phyloP scores from a whole-genome alignment of 1,284 basidiomycete species.

The Salmacisia buchloeana region DNA sequence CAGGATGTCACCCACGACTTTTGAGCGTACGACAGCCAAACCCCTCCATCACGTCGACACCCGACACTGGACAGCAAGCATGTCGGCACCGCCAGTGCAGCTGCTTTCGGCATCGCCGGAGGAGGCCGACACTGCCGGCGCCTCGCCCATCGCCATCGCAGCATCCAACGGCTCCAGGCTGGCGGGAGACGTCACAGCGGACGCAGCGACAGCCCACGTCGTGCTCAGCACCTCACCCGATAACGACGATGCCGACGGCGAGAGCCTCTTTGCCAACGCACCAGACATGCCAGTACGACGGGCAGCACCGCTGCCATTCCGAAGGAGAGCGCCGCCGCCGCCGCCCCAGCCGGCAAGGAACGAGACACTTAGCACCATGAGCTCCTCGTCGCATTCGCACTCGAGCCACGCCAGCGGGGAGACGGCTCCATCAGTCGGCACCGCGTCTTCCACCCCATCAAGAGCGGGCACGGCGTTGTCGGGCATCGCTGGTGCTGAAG shows the following conservation, averaged over 20 bases:
- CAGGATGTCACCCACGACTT: too few species aligned
- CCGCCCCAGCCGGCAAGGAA: neutral
- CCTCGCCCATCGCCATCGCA: conserved; percentile 5
- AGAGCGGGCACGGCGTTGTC: neutral
- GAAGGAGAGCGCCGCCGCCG: neutral
- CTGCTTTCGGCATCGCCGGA: neutral
- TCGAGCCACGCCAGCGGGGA: neutral
- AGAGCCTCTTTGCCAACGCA: neutral
- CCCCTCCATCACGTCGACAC: neutral
- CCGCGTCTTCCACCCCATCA: neutral
- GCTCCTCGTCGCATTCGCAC: neutral
- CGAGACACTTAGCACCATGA: neutral
- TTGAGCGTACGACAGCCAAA: too few species aligned
- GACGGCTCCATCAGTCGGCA: neutral
- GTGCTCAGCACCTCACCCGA: neutral
- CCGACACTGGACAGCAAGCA: neutral
- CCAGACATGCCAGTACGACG: neutral
- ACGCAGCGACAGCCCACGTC: neutral
- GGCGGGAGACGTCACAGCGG: too few species aligned
- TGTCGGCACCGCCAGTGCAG: neutral
- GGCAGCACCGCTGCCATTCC: neutral
- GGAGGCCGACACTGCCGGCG: neutral
- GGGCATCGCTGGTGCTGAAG: neutral
- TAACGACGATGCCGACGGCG: neutral
- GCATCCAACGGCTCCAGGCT: neutral